These are phyloP conservation scores for Colletotrichum abscissum DNA, from an alignment of 2,329 filamentous ascomycete species.

Conservation along the genomic window DNA sequence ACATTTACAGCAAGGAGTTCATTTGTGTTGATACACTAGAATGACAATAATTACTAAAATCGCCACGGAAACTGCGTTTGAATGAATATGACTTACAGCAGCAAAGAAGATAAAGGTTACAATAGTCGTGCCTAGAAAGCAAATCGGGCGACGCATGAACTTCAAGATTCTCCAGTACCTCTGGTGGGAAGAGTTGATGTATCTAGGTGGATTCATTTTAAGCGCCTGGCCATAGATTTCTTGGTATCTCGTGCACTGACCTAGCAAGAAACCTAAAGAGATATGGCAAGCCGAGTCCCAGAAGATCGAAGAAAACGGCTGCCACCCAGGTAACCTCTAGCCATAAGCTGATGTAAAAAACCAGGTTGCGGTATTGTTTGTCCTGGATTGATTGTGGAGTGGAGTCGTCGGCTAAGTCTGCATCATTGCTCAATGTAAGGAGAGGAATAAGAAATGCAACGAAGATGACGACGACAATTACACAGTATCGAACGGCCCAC, in stretches of 20 bases:
- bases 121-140: conserved; percentile 36
- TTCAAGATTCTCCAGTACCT: conserved; percentile 43
- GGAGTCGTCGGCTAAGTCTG: conserved; percentile 21
- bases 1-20: conserved; percentile 35
- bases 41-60: background rate
- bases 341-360: conserved; percentile 41
- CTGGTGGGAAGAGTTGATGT: conserved; percentile 43
- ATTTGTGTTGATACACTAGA: conserved; percentile 36
- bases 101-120: conserved; percentile 33
- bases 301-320: conserved; percentile 34
- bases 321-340: conserved; percentile 39
- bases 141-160: conserved; percentile 40
- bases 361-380: conserved; percentile 33
- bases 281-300: conserved; percentile 39
- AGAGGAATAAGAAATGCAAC: conserved; percentile 37
- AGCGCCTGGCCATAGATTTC: too few species aligned
- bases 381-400: conserved; percentile 24
- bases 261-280: conserved; percentile 41
- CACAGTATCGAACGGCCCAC: conserved; percentile 37
- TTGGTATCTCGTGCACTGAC: conserved; percentile 16
- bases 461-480: conserved; percentile 35
- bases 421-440: conserved; percentile 35
- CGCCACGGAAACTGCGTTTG: too few species aligned
- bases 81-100: conserved; percentile 17
- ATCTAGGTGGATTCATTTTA: conserved; percentile 32